Evolutionary conservation across 2,329 filamentous ascomycete genomes (phyloP).

Genomic region (Beauveria rudraprayagi): DNA sequence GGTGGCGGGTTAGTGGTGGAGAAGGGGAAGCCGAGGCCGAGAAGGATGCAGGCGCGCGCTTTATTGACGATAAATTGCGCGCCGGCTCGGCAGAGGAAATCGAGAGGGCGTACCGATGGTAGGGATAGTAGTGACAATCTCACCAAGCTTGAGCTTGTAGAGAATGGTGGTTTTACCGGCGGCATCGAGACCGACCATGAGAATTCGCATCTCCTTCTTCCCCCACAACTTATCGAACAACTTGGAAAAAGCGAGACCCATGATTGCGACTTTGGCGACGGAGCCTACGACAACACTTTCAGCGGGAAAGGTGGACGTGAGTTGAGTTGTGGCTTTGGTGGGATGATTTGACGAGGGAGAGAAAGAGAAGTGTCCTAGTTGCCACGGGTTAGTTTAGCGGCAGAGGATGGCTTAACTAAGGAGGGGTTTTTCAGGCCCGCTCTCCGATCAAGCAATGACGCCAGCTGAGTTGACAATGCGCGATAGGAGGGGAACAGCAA

Average conservation of each 20-base stretch:
- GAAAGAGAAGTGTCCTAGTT: slow-evolving; percentile 21
- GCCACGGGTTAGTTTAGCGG: slow-evolving; percentile 23
- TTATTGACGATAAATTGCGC: slow-evolving; percentile 3
- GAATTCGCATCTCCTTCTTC: slow-evolving; percentile 99
- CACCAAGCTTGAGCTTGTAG: slow-evolving; percentile 99
- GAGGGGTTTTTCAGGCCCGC: slow-evolving; percentile 13
- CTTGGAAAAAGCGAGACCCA: slow-evolving; percentile 98
- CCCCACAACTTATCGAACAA: slow-evolving; percentile 94
- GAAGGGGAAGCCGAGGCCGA: neutral
- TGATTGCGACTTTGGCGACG: slow-evolving; percentile 53
- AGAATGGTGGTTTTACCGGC: slow-evolving; percentile 99
- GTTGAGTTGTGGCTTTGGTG: slow-evolving; percentile 21
- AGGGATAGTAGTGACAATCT: slow-evolving; percentile 98
- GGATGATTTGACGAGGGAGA: slow-evolving; percentile 16
- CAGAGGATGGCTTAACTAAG: slow-evolving; percentile 11
- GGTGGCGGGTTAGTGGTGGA: slow-evolving; percentile 6
- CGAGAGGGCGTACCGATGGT: slow-evolving; percentile 68
- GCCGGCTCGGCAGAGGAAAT: neutral
- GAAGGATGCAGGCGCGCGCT: neutral
- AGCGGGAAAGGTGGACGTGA: slow-evolving; percentile 12
- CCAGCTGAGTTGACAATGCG: slow-evolving; percentile 1
- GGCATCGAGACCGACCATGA: slow-evolving; percentile 99
- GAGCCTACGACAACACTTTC: slow-evolving; percentile 18
- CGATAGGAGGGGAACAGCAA: neutral
- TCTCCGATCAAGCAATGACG: slow-evolving; percentile 12